phyloP scores from a whole-genome alignment of 257 asterid genomes.

The Nicotiana obtusifolia region DNA sequence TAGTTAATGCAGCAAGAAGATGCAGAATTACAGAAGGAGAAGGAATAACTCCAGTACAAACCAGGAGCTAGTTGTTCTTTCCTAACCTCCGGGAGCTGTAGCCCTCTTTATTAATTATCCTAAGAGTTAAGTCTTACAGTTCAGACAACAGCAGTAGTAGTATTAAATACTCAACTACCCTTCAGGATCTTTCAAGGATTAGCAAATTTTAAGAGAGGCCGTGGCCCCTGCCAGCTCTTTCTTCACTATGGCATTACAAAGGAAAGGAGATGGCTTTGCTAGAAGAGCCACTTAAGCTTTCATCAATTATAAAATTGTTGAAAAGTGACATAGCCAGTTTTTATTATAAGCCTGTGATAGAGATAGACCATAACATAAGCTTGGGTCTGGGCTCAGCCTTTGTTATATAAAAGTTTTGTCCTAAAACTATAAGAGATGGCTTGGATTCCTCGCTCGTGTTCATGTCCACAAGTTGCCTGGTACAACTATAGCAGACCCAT shows the following conservation, averaged over 20 bases:
- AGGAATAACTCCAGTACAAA: too few species aligned
- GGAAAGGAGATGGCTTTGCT: neutral
- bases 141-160: neutral
- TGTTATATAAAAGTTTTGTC: neutral
- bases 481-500: constrained; percentile 13
- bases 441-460: neutral
- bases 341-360: neutral
- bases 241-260: neutral
- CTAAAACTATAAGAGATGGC: too few species aligned
- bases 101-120: neutral
- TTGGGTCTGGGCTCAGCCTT: neutral
- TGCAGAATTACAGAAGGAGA: too few species aligned
- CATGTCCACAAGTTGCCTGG: constrained; percentile 10
- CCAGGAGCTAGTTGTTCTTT: neutral
- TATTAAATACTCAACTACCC: neutral
- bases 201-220: neutral
- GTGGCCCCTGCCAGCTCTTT: neutral
- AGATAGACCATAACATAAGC: neutral
- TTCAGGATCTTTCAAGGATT: neutral
- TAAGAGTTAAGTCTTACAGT: neutral
- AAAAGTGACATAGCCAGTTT: neutral
- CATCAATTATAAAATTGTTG: neutral
- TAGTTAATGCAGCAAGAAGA: too few species aligned
- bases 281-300: neutral
- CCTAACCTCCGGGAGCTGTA: neutral